phyloP scores from a whole-genome alignment of 768 basidiomycete species.

The Suillus spraguei region DNA sequence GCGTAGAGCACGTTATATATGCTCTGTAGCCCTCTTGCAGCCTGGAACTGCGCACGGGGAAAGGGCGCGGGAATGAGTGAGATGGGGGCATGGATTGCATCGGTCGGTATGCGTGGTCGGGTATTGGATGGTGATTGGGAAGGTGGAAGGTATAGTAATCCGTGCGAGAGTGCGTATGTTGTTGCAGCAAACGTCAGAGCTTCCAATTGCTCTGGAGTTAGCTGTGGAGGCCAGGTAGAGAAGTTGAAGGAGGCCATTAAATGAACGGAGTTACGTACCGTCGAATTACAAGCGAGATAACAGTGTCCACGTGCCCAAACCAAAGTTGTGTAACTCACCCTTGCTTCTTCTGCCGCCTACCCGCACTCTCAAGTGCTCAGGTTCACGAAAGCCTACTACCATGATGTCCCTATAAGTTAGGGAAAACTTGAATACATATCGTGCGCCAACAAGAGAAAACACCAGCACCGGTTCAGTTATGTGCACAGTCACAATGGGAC shows the following conservation, averaged over 20 bases:
- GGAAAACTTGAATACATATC: no score
- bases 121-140: conserved; percentile 30
- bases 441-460: no score
- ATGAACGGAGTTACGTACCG: neutral
- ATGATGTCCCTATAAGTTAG: neutral
- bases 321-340: neutral
- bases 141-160: conserved; percentile 79
- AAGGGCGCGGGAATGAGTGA: conserved; percentile 88
- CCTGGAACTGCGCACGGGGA: conserved; percentile 69
- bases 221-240: conserved; percentile 73
- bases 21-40: conserved; percentile 67
- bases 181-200: conserved; percentile 67
- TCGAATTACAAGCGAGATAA: neutral
- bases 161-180: conserved; percentile 84
- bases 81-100: conserved; percentile 90
- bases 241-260: conserved; percentile 44
- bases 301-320: neutral
- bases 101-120: conserved; percentile 55
- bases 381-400: no score
- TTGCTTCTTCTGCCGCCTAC: no score
- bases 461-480: no score
- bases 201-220: conserved; percentile 60
- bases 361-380: no score
- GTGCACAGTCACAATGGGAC: no score
- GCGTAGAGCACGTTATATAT: conserved; percentile 88